Evolutionary conservation across 2,329 filamentous ascomycete species (phyloP).

Genomic region (Colletotrichum shisoi): DNA sequence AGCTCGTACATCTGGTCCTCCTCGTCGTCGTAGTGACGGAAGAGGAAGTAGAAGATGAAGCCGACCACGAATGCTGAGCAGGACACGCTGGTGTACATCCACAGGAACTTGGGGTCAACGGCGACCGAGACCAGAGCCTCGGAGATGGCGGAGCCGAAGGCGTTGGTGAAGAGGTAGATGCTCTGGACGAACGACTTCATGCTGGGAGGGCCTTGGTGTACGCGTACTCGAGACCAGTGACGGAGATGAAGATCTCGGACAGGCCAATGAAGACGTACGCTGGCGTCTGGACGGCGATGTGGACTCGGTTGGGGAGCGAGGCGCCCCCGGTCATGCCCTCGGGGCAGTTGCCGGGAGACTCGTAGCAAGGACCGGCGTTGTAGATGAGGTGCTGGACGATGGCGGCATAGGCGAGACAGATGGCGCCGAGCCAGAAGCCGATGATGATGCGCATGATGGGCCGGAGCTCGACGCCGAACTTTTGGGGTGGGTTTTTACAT

Average conservation of each 20-base stretch:
- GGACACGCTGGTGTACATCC: conserved; percentile 70
- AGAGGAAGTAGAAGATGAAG: conserved; percentile 59
- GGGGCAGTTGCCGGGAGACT: conserved; percentile 51
- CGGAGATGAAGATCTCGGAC: conserved; percentile 69
- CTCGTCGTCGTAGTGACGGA: conserved; percentile 50
- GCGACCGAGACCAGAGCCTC: conserved; percentile 57
- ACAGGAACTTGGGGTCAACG: conserved; percentile 70
- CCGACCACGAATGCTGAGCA: conserved; percentile 58
- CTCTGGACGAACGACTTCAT: conserved; percentile 71
- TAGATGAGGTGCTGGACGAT: conserved; percentile 70
- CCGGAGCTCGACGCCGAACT: conserved; percentile 65
- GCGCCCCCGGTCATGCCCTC: conserved; percentile 45
- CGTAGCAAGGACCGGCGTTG: conserved; percentile 59
- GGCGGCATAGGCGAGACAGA: conserved; percentile 66
- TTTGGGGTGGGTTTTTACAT: no score
- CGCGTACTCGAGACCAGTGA: conserved; percentile 75
- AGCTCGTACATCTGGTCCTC: conserved; percentile 53
- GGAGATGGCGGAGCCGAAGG: conserved; percentile 66
- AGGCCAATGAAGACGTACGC: conserved; percentile 66
- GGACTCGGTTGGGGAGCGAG: conserved; percentile 55
- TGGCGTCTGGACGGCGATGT: conserved; percentile 63
- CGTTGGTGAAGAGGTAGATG: conserved; percentile 68
- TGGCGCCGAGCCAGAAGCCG: conserved; percentile 64
- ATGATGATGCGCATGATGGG: conserved; percentile 72
- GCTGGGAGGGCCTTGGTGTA: conserved; percentile 74